phyloP scores from a whole-genome alignment of 1,284 basidiomycete species.

The Butyriboletus appendiculatus region DNA sequence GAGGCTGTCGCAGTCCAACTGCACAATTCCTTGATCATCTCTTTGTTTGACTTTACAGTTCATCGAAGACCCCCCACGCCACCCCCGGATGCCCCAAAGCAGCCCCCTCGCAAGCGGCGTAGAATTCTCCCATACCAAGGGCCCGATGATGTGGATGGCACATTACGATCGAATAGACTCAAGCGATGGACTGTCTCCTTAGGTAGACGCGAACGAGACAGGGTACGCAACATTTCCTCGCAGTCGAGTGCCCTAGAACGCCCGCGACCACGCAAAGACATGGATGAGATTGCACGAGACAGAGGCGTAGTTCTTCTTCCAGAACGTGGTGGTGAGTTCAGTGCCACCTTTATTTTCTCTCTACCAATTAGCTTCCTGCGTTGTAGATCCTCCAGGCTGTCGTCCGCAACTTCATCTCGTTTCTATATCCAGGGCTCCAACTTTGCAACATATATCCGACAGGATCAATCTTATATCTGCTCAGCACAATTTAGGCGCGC shows the following conservation, averaged over 20 bases:
- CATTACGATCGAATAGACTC: slow-evolving; percentile 61
- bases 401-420: slow-evolving; percentile 69
- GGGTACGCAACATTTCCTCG: slow-evolving; percentile 54
- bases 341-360: not conserved
- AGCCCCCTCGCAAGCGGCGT: slow-evolving; percentile 70
- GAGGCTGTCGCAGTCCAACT: slow-evolving; percentile 56
- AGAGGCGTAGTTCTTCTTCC: slow-evolving; percentile 60
- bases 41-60: slow-evolving; percentile 75
- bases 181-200: slow-evolving; percentile 74
- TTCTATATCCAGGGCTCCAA: slow-evolving; percentile 66
- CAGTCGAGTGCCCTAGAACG: slow-evolving; percentile 43
- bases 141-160: slow-evolving; percentile 51
- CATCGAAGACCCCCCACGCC: slow-evolving; percentile 65
- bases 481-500: slow-evolving; percentile 66
- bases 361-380: not conserved
- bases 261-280: slow-evolving; percentile 44
- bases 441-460: slow-evolving; percentile 75
- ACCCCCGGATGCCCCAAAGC: slow-evolving; percentile 58
- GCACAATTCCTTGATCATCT: slow-evolving; percentile 80
- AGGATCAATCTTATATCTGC: slow-evolving; percentile 78
- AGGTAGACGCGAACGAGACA: slow-evolving; percentile 72
- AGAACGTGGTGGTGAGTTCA: slow-evolving; percentile 61
- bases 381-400: slow-evolving; percentile 66
- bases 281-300: slow-evolving; percentile 71
- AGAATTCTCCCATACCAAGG: slow-evolving; percentile 72